phyloP scores from a whole-genome alignment of 2,329 filamentous ascomycete genomes.

The Colletotrichum zoysiae region DNA sequence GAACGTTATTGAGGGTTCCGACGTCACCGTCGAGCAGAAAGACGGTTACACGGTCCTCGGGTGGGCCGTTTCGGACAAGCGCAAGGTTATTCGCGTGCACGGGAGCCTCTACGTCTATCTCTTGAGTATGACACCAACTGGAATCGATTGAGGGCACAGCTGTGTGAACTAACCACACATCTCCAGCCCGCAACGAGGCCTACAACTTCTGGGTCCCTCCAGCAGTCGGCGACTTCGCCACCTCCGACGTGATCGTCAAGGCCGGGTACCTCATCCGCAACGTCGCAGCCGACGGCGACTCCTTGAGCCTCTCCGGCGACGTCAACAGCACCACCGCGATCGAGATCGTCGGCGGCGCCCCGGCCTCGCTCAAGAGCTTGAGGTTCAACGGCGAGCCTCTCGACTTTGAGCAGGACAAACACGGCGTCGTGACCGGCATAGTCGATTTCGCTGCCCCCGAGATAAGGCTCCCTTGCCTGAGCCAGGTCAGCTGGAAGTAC shows the following conservation, averaged over 20 bases:
- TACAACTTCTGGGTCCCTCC: slow-evolving; percentile 46
- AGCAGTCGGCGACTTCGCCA: slow-evolving; percentile 39
- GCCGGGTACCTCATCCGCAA: slow-evolving; percentile 45
- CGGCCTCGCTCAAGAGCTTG: slow-evolving; percentile 36
- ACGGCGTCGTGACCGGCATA: slow-evolving; percentile 42
- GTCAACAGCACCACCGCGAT: slow-evolving; percentile 44
- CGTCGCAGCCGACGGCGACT: slow-evolving; percentile 36
- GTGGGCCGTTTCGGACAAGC: slow-evolving; percentile 40
- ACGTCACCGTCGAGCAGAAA: slow-evolving; percentile 29
- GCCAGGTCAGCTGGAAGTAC: slow-evolving; percentile 40
- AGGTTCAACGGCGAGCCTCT: slow-evolving; percentile 43
- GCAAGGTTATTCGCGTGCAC: slow-evolving; percentile 39
- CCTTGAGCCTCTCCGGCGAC: slow-evolving; percentile 45
- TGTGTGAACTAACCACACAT: not conserved
- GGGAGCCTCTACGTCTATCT: slow-evolving; percentile 37
- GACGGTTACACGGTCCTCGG: slow-evolving; percentile 38
- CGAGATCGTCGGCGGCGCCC: slow-evolving; percentile 45
- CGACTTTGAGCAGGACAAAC: slow-evolving; percentile 39
- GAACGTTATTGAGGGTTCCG: slow-evolving; percentile 35
- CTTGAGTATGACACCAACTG: slow-evolving; percentile 47
- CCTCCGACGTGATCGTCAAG: slow-evolving; percentile 44
- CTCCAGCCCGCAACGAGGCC: slow-evolving; percentile 44
- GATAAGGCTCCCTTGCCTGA: slow-evolving; percentile 37
- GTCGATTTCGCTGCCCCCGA: slow-evolving; percentile 41
- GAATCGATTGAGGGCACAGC: too few relatives aligned